Percentiles rank a stretch among this genome's conserved stretches.
phyloP scores from a whole-genome alignment of 1,139 yeast genomes.

The Diutina ranongensis region DNA sequence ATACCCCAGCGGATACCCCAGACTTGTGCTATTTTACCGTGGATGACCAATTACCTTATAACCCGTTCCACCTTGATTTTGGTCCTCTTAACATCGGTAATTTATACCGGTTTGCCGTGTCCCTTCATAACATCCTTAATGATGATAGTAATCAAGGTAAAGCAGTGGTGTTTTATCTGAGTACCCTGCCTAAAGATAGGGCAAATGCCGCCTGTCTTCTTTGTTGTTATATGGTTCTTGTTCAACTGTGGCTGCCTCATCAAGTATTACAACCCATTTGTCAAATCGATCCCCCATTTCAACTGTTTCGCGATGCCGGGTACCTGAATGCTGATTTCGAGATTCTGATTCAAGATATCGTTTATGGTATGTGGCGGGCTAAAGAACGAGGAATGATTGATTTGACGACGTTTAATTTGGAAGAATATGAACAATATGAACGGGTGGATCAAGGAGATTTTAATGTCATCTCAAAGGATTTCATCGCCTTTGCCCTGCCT shows the following conservation, averaged over 20 bases:
- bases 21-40: conserved; percentile 80
- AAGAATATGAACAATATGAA: conserved; percentile 89
- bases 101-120: conserved; percentile 88
- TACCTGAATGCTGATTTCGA: conserved; percentile 92
- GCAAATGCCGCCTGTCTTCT: conserved; percentile 91
- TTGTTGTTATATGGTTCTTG: conserved; percentile 89
- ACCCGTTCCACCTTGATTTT: conserved; percentile 87
- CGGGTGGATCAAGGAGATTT: conserved; percentile 96
- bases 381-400: conserved; percentile 86
- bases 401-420: conserved; percentile 77
- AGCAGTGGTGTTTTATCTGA: conserved; percentile 83
- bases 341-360: conserved; percentile 85
- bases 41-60: conserved; percentile 85
- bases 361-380: conserved; percentile 97
- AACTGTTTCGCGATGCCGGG: conserved; percentile 95
- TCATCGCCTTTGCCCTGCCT: conserved; percentile 96
- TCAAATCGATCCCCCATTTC: conserved; percentile 87
- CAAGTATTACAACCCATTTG: conserved; percentile 91
- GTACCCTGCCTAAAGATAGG: conserved; percentile 69
- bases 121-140: conserved; percentile 80
- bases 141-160: conserved; percentile 77
- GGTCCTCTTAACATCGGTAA: conserved; percentile 94
- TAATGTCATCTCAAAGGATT: conserved; percentile 82
- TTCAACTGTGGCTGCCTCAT: conserved; percentile 97
- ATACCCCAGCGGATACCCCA: conserved; percentile 64